A percentile compares a stretch with the other conserved stretches of the same genome.
These are phyloP conservation scores for Aspergillus conjunctus DNA, from an alignment of 495 filamentous ascomycete genomes.

Conservation along the genomic window DNA sequence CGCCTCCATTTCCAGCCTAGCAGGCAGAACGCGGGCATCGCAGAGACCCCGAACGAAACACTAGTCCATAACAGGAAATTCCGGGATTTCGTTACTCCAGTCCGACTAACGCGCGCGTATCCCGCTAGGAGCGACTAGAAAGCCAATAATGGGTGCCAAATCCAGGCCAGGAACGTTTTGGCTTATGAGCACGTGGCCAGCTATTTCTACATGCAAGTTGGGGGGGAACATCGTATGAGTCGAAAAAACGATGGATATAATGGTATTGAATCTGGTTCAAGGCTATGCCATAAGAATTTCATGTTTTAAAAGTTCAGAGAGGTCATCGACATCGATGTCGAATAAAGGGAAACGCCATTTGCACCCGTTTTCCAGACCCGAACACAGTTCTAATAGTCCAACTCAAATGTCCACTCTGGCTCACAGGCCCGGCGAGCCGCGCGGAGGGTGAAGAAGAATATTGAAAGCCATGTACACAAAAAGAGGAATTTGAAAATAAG, in stretches of 20 bases:
- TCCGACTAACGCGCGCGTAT: slow-evolving; percentile 26
- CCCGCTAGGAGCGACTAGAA: slow-evolving; percentile 1
- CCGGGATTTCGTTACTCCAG: slow-evolving; percentile 34
- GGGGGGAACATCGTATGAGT: neutral
- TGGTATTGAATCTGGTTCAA: slow-evolving; percentile 18
- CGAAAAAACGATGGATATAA: neutral
- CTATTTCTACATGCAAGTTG: neutral
- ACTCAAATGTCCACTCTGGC: slow-evolving; percentile 41
- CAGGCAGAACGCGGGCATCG: slow-evolving; percentile 45
- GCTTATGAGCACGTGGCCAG: slow-evolving; percentile 8
- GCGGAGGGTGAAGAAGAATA: slow-evolving; percentile 39
- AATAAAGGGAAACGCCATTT: slow-evolving; percentile 51
- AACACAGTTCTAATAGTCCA: slow-evolving; percentile 53
- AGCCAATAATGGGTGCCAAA: slow-evolving; percentile 6
- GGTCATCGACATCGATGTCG: slow-evolving; percentile 41
- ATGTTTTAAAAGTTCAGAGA: slow-evolving; percentile 36
- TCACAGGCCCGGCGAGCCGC: slow-evolving; percentile 28
- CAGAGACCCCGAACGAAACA: slow-evolving; percentile 47
- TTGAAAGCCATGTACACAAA: slow-evolving; percentile 54
- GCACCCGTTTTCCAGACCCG: slow-evolving; percentile 53
- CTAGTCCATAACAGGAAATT: slow-evolving; percentile 43
- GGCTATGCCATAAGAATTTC: slow-evolving; percentile 31
- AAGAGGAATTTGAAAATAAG: slow-evolving; percentile 26
- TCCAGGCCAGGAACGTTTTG: neutral
- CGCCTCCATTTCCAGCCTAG: slow-evolving; percentile 31